Evolutionary conservation across 1,284 basidiomycete genomes (phyloP), one percentile per base, ranked within the genome.

Genomic region (Fomitiporia mediterranea): DNA sequence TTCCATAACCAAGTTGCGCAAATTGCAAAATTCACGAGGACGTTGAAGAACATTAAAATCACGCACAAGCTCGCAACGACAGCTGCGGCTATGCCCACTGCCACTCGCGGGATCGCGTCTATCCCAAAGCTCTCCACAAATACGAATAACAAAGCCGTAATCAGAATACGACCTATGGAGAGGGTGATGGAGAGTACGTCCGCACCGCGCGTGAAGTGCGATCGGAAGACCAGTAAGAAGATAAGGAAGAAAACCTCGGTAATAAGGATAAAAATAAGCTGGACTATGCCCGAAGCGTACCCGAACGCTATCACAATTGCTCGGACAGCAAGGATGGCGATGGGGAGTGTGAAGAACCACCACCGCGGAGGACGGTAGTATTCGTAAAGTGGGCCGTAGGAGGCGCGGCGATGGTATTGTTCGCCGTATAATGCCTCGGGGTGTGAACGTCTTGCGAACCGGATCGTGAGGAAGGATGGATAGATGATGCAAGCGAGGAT

Each of bases 281-380:
- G 93, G 0, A 80, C 82, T 62, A 81, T 78, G 2, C 85, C 88
- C 57, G 79, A 80, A 3, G 68, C 64, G 48, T 84, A 76, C 4
- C 79, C 89, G 61, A 91, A 89, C 0, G 86, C 81, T 61, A 89
- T 85, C 67, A 94, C 83, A 28, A 86, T 70, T 0, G 92, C 80
- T 62, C 84, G 85, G 60, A 84, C 64, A 60, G 89, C 69, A 43
- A 81, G 72, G 21, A 80, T 77, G n/a, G 74, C 62, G 30, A 89
- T 66, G 4, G 84, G 72, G 52, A 79, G 69, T 56, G 81, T 65
- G 65, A 83, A 79, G 62, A 82, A 81, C 62, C 76, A 83, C 65
- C 77, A 83, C 50, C 83, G 79, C 57, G 72, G 70, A 0, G 70
- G 58, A 47, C 79, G 81, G 66, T 83, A 83, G 56, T 79, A 77